Evolutionary conservation across 805 yeast species (phyloP).

Genomic region (Dipodascus geniculatus): DNA sequence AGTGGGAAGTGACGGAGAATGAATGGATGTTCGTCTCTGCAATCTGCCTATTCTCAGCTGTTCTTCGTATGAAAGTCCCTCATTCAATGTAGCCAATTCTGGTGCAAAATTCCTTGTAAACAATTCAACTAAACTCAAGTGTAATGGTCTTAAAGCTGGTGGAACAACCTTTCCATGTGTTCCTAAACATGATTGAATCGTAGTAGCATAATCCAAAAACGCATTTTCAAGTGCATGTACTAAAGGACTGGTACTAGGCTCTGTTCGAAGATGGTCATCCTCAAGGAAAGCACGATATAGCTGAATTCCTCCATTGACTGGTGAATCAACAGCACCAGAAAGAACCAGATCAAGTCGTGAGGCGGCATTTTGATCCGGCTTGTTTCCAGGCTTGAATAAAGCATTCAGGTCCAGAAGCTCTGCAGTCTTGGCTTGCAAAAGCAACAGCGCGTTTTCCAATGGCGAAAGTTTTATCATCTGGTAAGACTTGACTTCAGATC

Average conservation of each 20-base stretch:
- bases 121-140: slow-evolving; percentile 48
- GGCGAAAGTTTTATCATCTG: slow-evolving; percentile 56
- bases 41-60: not conserved
- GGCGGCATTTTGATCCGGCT: slow-evolving; percentile 28
- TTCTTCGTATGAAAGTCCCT: not conserved
- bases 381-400: slow-evolving; percentile 12
- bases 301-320: slow-evolving; percentile 87
- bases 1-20: not conserved
- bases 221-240: slow-evolving; percentile 31
- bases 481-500: slow-evolving; percentile 53
- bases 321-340: slow-evolving; percentile 77
- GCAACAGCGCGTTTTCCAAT: slow-evolving; percentile 64
- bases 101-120: slow-evolving; percentile 54
- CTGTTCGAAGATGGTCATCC: slow-evolving; percentile 15
- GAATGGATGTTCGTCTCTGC: slow-evolving; percentile 1
- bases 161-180: slow-evolving; percentile 63
- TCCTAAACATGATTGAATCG: slow-evolving; percentile 51
- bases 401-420: slow-evolving; percentile 62
- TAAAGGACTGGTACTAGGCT: slow-evolving; percentile 10
- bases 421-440: slow-evolving; percentile 54
- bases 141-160: slow-evolving; percentile 44
- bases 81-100: slow-evolving; percentile 36
- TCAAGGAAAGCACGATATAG: slow-evolving; percentile 62
- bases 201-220: slow-evolving; percentile 56
- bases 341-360: slow-evolving; percentile 19